Conservation (phyloP, 139 green algal genomes). For the Tetratostichococcus sp. region DNA sequence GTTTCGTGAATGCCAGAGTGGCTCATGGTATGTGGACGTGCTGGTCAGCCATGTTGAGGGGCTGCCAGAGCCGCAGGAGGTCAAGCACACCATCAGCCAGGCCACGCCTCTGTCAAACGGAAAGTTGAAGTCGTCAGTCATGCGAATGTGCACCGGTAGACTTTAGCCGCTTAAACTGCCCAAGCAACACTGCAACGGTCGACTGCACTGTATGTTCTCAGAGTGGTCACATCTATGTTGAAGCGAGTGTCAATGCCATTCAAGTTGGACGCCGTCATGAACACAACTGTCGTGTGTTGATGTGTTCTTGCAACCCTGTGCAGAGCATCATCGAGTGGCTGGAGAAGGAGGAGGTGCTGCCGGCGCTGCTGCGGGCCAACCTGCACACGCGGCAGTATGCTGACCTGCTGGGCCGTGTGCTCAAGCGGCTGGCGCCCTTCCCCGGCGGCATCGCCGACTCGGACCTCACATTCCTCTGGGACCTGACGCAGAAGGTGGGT, state of each 20-base stretch:
- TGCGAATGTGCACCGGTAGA: no score
- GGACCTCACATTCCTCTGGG: conserved; percentile 80
- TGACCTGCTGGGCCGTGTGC: conserved; percentile 59
- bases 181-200: no score
- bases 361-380: conserved; percentile 69
- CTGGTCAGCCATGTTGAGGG: background rate
- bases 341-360: conserved; percentile 54
- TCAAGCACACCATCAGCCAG: background rate
- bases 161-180: no score
- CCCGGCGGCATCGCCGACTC: conserved; percentile 38
- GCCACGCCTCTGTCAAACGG: no score
- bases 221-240: no score
- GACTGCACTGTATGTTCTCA: no score
- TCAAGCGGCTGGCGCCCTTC: conserved; percentile 47
- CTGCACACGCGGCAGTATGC: conserved; percentile 89
- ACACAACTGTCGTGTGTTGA: background rate
- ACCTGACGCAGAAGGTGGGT: conserved; percentile 62
- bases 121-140: no score
- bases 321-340: conserved; percentile 63
- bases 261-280: no score
- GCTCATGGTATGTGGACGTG: no score
- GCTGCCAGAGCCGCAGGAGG: no score
- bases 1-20: no score
- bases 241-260: no score
- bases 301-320: background rate